Base-by-base conservation (phyloP, 768 basidiomycete genomes). In the Leucosporidium yakuticum region DNA sequence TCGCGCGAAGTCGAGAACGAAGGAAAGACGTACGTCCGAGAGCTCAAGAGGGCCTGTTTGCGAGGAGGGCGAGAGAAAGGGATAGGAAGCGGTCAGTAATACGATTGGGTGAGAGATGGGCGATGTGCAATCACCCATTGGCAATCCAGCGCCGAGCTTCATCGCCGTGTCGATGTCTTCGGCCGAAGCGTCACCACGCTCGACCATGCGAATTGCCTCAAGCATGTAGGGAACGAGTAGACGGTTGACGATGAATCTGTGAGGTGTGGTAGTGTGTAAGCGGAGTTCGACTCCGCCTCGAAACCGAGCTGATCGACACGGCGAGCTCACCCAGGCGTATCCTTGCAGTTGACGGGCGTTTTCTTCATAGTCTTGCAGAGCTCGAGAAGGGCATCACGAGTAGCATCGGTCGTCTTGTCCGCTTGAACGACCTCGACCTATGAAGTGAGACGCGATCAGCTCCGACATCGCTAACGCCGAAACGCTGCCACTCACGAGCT, bases 141-240 rank as follows among this genome's bases (percentile, higher is more conserved):
- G 63, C 12, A 70, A 32, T 21, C 81, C 81, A 1, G 81, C 81
- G 1, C 81, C 81, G 2, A 81, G 75, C 71, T 81, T 80, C 81
- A 82, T 81, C 20, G 81, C 81, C n/a, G 74, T 75, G 69, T 82
- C 81, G 56, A 81, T 75, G 71, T 81, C 80, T 60, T 78, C 75
- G 0, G 79, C 74, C 2, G 79, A 75, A 0, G 81, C 81, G 34
- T 82, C 81, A 5, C 80, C 81, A 29, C 81, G 74, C 68, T 81
- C 81, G 20, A 80, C 75, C 80, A 81, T 81, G 49, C 79, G 65
- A 53, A 82, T 79, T 4, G 80, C 79, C 68, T 82, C 81, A 59
- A 81, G 75, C 75, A 82, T 75, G 67, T 82, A 81, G 1, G 81
- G 81, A 14, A 81, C 79, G 31, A 82, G 71, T 17, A 80, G 66